Conservation (phyloP, 768 basidiomycete species). For the Coprinopsis strossmayeri region DNA sequence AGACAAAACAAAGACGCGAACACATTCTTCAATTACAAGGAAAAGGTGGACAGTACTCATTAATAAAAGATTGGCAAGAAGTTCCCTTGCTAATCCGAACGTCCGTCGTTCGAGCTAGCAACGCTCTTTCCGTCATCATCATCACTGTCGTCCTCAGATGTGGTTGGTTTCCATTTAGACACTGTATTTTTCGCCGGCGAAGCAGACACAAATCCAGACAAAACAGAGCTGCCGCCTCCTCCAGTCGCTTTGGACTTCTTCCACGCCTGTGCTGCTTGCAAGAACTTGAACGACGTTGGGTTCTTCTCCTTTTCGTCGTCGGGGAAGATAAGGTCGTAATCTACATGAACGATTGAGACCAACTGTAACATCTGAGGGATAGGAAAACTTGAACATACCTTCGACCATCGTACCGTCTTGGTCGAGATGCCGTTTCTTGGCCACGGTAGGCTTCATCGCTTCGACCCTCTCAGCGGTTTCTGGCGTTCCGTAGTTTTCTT, state of each 20-base stretch:
- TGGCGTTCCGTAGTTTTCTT: constrained; percentile 68
- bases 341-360: constrained; percentile 32
- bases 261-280: constrained; percentile 95
- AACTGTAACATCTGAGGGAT: neutral
- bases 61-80: too few relatives aligned
- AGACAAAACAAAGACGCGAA: too few relatives aligned
- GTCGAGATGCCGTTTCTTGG: constrained; percentile 78
- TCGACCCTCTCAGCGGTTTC: constrained; percentile 79
- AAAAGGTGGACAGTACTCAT: too few relatives aligned
- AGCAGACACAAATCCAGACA: constrained; percentile 47
- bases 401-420: constrained; percentile 80
- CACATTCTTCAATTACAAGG: too few relatives aligned
- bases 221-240: constrained; percentile 19
- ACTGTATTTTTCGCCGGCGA: constrained; percentile 5
- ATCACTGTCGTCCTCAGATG: constrained; percentile 27
- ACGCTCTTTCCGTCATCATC: constrained; percentile 30
- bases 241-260: constrained; percentile 42
- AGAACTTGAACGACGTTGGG: constrained; percentile 90
- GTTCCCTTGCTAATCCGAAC: too few relatives aligned
- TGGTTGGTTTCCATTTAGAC: neutral
- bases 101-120: constrained; percentile 31
- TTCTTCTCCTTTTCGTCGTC: constrained; percentile 95
- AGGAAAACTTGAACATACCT: constrained; percentile 38
- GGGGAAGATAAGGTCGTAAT: constrained; percentile 93
- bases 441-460: constrained; percentile 89